Conservation (phyloP, 345 rosid species). For the Xanthoceras sorbifolium region DNA sequence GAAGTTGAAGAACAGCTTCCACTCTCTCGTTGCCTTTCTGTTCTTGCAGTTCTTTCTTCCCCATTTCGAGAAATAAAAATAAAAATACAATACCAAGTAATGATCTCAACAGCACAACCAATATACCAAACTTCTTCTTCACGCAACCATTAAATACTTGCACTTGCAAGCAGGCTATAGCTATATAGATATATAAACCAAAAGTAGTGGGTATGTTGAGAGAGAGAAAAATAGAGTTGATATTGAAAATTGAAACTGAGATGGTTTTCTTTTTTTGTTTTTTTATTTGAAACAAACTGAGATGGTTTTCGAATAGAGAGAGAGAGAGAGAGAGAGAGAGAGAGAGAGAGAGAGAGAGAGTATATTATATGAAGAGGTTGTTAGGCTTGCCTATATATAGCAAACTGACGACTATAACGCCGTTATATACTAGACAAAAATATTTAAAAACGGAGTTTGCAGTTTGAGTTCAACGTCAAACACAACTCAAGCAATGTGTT, state of each 20-base stretch:
- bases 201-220: background rate
- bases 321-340: background rate
- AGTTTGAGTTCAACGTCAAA: constrained; percentile 16
- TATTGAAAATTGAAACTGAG: constrained; percentile 23
- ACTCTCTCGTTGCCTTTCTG: constrained; percentile 38
- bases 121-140: constrained; percentile 56
- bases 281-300: no score
- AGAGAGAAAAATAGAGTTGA: constrained; percentile 20
- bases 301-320: constrained; percentile 26
- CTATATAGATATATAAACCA: background rate
- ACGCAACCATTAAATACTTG: constrained; percentile 57
- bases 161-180: constrained; percentile 1
- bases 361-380: background rate
- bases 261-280: no score
- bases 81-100: background rate
- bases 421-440: constrained; percentile 39
- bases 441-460: background rate
- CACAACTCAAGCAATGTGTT: background rate
- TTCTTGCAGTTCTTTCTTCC: constrained; percentile 55
- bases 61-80: constrained; percentile 49
- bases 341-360: background rate
- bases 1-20: constrained; percentile 66
- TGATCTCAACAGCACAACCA: constrained; percentile 21
- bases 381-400: constrained; percentile 29
- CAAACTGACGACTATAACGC: constrained; percentile 48